These are phyloP conservation scores for Austroboletus niveus DNA, from an alignment of 1,284 basidiomycete species.

Conservation along the genomic window DNA sequence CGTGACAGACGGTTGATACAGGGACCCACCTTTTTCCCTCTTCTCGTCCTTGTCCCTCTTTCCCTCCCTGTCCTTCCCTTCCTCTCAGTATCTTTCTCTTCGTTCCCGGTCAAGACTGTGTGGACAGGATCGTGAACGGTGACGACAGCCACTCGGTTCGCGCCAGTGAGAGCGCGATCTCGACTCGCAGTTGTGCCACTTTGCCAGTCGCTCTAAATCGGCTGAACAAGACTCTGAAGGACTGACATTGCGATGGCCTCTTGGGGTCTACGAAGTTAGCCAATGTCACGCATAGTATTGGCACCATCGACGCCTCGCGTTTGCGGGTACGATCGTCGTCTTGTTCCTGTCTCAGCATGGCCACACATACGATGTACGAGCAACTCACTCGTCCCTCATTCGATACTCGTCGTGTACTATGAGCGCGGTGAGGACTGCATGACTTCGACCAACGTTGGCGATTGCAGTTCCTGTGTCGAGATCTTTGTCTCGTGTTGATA, in stretches of 20 bases:
- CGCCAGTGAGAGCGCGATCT: too few species aligned
- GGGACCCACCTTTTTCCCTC: neutral
- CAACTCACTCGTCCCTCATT: conserved; percentile 8
- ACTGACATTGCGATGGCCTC: conserved; percentile 7
- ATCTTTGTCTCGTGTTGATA: neutral
- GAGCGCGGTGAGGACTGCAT: conserved; percentile 14
- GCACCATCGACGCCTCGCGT: conserved; percentile 1
- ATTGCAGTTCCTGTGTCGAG: neutral
- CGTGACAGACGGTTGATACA: conserved; percentile 35
- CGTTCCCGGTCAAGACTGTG: conserved; percentile 7
- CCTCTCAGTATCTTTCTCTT: conserved; percentile 24
- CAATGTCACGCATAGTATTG: conserved; percentile 10
- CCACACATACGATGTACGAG: neutral
- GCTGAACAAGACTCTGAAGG: too few species aligned
- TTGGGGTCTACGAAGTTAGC: conserved; percentile 21
- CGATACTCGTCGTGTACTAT: conserved; percentile 1
- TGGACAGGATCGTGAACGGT: too few species aligned
- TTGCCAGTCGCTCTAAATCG: too few species aligned
- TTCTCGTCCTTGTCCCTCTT: conserved; percentile 36
- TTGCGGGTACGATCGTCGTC: neutral
- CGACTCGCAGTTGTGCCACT: too few species aligned
- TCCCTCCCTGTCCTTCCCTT: neutral
- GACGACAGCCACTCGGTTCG: too few species aligned
- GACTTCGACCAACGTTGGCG: conserved; percentile 26
- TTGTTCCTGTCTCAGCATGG: conserved; percentile 8